Conservation (phyloP, 1,284 basidiomycete species). For the Ustilago trichophora region DNA sequence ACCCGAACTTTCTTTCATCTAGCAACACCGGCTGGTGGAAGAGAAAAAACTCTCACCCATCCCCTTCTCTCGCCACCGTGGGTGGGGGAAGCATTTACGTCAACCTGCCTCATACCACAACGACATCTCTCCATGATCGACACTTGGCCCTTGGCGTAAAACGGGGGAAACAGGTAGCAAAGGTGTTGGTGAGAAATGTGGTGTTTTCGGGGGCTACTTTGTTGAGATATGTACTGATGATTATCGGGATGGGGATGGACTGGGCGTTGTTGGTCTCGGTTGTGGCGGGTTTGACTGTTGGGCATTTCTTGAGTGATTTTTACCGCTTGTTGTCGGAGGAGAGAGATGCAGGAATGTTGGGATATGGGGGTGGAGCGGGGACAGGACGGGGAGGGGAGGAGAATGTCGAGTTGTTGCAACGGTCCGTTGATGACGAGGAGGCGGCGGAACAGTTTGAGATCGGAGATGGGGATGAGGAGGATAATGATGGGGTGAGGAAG, state of each 20-base stretch:
- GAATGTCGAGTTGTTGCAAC: too few relatives aligned
- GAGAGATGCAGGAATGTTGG: too few relatives aligned
- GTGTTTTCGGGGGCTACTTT: conserved; percentile 22
- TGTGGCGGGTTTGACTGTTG: conserved; percentile 11
- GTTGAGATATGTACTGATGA: conserved; percentile 37
- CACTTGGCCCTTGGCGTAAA: too few relatives aligned
- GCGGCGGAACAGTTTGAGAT: not conserved
- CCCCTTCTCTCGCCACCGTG: too few relatives aligned
- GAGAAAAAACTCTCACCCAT: not conserved
- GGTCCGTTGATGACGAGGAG: too few relatives aligned
- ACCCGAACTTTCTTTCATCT: too few relatives aligned
- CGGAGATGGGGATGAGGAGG: not conserved
- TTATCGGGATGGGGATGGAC: conserved; percentile 45
- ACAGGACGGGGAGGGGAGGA: too few relatives aligned
- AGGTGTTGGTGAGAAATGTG: not conserved
- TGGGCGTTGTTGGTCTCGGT: conserved; percentile 27
- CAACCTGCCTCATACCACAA: not conserved
- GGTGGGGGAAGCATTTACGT: conserved; percentile 11
- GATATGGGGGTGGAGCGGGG: too few relatives aligned
- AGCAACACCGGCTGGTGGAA: too few relatives aligned
- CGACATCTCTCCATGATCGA: too few relatives aligned
- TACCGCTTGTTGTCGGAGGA: not conserved
- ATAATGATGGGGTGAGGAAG: not conserved
- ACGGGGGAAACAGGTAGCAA: not conserved
- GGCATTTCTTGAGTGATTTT: conserved; percentile 11